Evolutionary conservation across 2,329 filamentous ascomycete genomes (phyloP), one percentile per base, ranked within the genome.

Genomic region (Clonostachys rosea): DNA sequence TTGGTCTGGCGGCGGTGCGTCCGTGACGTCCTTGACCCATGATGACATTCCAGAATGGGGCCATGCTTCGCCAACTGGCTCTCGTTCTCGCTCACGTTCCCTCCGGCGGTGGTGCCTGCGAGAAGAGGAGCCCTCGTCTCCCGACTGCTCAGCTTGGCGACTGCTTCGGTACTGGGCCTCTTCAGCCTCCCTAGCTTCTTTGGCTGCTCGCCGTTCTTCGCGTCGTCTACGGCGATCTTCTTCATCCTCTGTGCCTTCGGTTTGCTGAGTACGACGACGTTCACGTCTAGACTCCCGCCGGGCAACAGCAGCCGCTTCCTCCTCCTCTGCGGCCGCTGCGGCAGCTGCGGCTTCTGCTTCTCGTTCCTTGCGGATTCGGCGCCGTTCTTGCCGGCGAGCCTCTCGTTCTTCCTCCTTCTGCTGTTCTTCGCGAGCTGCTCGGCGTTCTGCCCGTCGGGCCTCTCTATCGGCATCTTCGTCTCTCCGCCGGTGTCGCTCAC

Each of bases 1-100:
- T 42, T 63, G 65, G 14, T 60, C 42, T 18, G 44, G 47, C 17
- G 40, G 44, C 33, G 34, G 45, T 62, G 79, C 80, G 54, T 83
- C 81, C 3, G 76, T 79, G 54, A 83, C 75, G 12, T 84, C 80
- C 61, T 83, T 83, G 5, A 84, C 81, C 82, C 82, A 85, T 0
- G 79, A 84, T 9, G 78, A 80, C 0, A 81, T 84, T 24, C 81
- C 81, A 7, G 77, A 83, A 58, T 83, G 78, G 16, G 81, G 81
- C 81, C 81, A 84, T 10, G 68, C 68, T 9, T 71, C 52, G 8
- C 49, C 54, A 34, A 66, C 55, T 39, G 64, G 59, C 20, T 60
- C 69, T 33, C 64, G 60, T 39, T 30, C 24, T 30, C 24, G 24
- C 24, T 30, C 24, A 30, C 24, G 24, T 30, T 30, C 24, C 9